These are phyloP conservation scores for Sporothrix phasma DNA, from an alignment of 2,329 filamentous ascomycete species.

Conservation along the genomic window DNA sequence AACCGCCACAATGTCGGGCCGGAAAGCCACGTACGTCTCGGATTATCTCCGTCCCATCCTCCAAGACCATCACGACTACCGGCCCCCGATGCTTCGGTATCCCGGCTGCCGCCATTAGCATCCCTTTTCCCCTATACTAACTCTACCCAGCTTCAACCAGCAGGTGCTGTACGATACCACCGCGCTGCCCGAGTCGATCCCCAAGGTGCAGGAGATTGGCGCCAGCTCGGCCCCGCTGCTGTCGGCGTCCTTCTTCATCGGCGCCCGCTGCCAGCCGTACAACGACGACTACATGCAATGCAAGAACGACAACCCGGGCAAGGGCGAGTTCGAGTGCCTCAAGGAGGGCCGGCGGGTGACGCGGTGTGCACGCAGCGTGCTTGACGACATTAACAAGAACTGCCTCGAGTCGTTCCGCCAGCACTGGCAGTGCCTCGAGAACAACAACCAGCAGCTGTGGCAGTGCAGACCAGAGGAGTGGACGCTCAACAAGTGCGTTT, in stretches of 20 bases:
- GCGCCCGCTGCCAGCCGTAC: slow-evolving; percentile 84
- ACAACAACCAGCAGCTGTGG: slow-evolving; percentile 97
- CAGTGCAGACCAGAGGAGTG: slow-evolving; percentile 84
- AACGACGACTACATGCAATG: slow-evolving; percentile 99
- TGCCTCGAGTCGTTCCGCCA: slow-evolving; percentile 83
- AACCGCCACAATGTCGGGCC: slow-evolving; percentile 41
- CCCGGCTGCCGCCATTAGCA: neutral
- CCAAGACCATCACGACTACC: neutral
- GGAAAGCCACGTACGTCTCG: slow-evolving; percentile 47
- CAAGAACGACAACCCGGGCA: slow-evolving; percentile 87
- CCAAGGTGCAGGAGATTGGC: slow-evolving; percentile 87
- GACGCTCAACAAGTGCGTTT: slow-evolving; percentile 90
- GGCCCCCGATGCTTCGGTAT: neutral
- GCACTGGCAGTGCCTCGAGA: slow-evolving; percentile 93
- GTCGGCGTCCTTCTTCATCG: slow-evolving; percentile 93
- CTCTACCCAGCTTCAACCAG: slow-evolving; percentile 74
- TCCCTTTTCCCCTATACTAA: neutral
- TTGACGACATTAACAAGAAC: slow-evolving; percentile 92
- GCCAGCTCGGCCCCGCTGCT: slow-evolving; percentile 85
- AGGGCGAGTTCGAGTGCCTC: slow-evolving; percentile 88
- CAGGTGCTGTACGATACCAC: slow-evolving; percentile 90
- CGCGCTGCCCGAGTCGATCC: slow-evolving; percentile 83
- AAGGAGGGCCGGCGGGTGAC: slow-evolving; percentile 95
- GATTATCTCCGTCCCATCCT: neutral
- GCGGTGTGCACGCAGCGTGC: slow-evolving; percentile 88